A percentile compares a stretch with the other conserved stretches of the same genome.
Conservation (phyloP, 768 basidiomycete species). For the Auriscalpium microsporum region DNA sequence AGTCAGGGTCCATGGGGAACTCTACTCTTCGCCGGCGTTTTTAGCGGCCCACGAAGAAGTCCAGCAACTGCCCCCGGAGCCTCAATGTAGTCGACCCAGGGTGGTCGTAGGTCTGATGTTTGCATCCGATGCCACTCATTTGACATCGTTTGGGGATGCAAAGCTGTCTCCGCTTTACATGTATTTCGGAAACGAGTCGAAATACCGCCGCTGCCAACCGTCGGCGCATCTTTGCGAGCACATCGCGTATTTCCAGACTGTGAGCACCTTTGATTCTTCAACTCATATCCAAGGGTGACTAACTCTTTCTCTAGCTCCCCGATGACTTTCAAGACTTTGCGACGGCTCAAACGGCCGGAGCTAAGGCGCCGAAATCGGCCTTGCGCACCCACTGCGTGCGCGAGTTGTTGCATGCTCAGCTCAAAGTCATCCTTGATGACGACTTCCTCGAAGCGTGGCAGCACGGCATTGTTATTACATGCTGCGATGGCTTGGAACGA, state of each 20-base stretch:
- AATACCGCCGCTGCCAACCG: neutral
- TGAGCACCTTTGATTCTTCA: neutral
- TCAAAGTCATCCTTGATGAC: constrained; percentile 16
- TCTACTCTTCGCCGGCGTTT: neutral
- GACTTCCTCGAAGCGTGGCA: constrained; percentile 19
- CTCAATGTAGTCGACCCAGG: neutral
- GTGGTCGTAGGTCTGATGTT: neutral
- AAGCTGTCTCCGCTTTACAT: neutral
- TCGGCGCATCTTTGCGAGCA: neutral
- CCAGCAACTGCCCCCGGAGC: neutral
- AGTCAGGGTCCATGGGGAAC: neutral
- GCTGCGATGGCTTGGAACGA: constrained; percentile 15
- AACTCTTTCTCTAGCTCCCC: neutral
- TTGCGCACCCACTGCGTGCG: constrained; percentile 9
- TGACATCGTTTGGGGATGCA: neutral
- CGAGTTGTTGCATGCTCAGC: constrained; percentile 21
- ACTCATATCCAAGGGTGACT: too few species aligned
- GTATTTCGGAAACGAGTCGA: neutral
- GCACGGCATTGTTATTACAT: constrained; percentile 19
- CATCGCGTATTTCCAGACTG: neutral
- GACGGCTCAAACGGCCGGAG: neutral
- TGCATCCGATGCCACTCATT: neutral
- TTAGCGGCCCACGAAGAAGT: neutral
- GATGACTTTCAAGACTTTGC: neutral
- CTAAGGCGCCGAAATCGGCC: neutral